Evolutionary conservation across 345 rosid genomes (phyloP), one percentile per base, ranked within the genome.

Genomic region (Camelina sativa): DNA sequence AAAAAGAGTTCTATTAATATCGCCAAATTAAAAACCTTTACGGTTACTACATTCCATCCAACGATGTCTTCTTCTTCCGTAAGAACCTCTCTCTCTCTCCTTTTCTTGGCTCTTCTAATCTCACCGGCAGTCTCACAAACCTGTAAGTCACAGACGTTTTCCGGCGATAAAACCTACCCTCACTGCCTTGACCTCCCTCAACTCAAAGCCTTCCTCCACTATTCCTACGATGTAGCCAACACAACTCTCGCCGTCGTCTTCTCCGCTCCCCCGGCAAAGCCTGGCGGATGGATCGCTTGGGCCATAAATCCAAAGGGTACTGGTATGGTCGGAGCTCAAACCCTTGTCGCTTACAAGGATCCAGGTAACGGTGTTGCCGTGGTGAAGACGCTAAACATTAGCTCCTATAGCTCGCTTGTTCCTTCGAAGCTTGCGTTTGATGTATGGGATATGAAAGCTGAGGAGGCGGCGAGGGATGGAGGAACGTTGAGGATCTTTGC

Each of bases 201-300:
- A 1, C 97, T 91, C 51, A 65, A 81, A 40, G 76, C 98, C 66
- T 77, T 32, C 84, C 89, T 93, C 15, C 98, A 89, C 83, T 93
- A 76, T 84, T 84, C 91, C 73, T 87, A 85, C 76, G 69, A 89
- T 70, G 46, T 88, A 38, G 19, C 91, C 41, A 90, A 87, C 84
- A 71, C 62, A 58, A 81, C 93, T 54, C 92, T 91, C 53, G 80
- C 92, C 55, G 44, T 93, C 30, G 97, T 93, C 44, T 91, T 83
- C 80, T 41, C 82, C 12, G 97, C 97, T 20, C 37, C 75, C 0
- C 96, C 93, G 0, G 69, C 90, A 1, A 66, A 75, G 11, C 48
- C 85, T 3, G 83, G 62, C 11, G 91, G 89, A 16, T 93, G 98
- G 98, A 69, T 86, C 50, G 82, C 87, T 0, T 93, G 96, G 97